phyloP scores from a whole-genome alignment of 164 flowering plant species.

The Umbilicus rupestris region DNA sequence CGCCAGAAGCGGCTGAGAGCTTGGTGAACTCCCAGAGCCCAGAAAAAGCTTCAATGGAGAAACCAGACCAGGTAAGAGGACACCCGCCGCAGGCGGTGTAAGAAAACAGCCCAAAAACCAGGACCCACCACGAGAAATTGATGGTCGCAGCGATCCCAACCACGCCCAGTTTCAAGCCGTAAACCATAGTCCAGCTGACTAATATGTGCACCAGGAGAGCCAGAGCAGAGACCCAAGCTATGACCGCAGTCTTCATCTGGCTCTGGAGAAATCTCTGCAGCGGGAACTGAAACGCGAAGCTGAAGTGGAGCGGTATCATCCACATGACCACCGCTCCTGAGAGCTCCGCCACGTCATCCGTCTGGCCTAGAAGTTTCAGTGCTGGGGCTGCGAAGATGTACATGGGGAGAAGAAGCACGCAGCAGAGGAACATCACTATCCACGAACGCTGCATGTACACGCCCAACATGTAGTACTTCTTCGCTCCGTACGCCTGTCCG shows the following conservation, averaged over 20 bases:
- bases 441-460: conserved; percentile 39
- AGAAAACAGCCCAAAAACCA: conserved; percentile 22
- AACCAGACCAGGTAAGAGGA: conserved; percentile 41
- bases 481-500: conserved; percentile 38
- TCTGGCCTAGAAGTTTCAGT: conserved; percentile 27
- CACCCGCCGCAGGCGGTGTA: conserved; percentile 34
- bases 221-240: conserved; percentile 28
- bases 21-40: conserved; percentile 44
- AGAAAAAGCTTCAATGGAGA: conserved; percentile 38
- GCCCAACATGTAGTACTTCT: conserved; percentile 34
- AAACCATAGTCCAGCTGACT: conserved; percentile 35
- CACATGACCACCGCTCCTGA: conserved; percentile 25
- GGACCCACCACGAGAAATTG: conserved; percentile 43
- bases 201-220: conserved; percentile 29
- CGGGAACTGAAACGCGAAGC: conserved; percentile 40
- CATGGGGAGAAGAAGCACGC: conserved; percentile 28
- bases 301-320: conserved; percentile 46
- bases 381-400: conserved; percentile 26
- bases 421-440: conserved; percentile 27
- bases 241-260: conserved; percentile 33
- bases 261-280: conserved; percentile 40
- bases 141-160: conserved; percentile 24
- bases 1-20: conserved; percentile 44
- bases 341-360: conserved; percentile 28
- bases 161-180: conserved; percentile 26